Evolutionary conservation across 768 basidiomycete species (phyloP).

Genomic region (Coprinellus aureogranulatus): DNA sequence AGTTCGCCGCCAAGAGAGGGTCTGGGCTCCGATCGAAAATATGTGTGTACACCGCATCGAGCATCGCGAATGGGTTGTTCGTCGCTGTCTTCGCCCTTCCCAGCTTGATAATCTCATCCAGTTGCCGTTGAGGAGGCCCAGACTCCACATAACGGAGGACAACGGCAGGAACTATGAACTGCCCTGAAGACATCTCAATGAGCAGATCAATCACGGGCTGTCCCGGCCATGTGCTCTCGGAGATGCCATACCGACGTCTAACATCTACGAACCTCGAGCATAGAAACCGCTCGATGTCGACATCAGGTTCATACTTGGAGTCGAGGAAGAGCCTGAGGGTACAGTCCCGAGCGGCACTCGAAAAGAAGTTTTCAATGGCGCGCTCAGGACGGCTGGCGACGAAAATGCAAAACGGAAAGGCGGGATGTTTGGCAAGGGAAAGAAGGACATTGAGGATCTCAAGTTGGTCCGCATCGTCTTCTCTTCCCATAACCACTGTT

Average conservation of each 20-base stretch:
- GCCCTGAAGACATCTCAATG: constrained; percentile 11
- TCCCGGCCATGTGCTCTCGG: not conserved
- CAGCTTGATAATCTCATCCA: not conserved
- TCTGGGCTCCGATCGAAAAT: not conserved
- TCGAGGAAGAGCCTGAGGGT: not conserved
- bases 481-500: not conserved
- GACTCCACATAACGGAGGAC: constrained; percentile 8
- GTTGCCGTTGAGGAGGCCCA: not conserved
- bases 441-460: constrained; percentile 4
- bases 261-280: not conserved
- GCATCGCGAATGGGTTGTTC: not conserved
- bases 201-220: not conserved
- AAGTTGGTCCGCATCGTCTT: not conserved
- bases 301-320: not conserved
- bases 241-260: not conserved
- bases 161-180: not conserved
- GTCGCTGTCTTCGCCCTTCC: no score
- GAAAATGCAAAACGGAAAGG: not conserved
- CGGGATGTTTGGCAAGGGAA: not conserved
- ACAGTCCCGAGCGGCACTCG: not conserved
- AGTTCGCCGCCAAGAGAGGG: not conserved
- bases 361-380: not conserved
- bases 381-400: constrained; percentile 8
- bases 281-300: not conserved
- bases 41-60: not conserved